Evolutionary conservation across 1,139 yeast species (phyloP), one percentile per base, ranked within the genome.

Genomic region (Debaryomycetaceae sp.): DNA sequence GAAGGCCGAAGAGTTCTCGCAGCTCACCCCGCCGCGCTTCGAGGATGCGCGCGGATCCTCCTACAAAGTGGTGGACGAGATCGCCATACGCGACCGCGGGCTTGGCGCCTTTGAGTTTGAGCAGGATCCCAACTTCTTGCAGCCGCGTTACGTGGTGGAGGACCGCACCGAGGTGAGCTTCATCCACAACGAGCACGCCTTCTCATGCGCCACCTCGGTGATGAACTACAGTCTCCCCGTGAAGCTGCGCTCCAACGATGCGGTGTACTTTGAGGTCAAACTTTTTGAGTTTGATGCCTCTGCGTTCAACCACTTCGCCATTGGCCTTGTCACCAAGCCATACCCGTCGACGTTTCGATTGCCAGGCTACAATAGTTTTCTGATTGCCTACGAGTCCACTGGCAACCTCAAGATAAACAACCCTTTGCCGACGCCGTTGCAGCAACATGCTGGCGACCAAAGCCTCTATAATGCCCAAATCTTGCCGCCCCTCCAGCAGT

Each of bases 311-410:
- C 73, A 66, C 42, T 66, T 88, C 16, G 66, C 88, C 16, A 71
- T 91, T 27, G 98, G 98, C 0, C 62, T 89, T 19, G 75, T 83
- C 9, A 83, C 96, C 0, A 83, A 80, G 46, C 96, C 97, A 1
- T 88, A 88, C 50, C 97, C 98, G 1, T 41, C 51, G 12, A 64
- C 78, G 30, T 91, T 88, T 54, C 67, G 95, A 43, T 65, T 88
- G 23, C 98, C 98, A 0, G 97, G 97, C 0, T 72, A 73, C 48
- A 79, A 83, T 45, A 75, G 78, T 32, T 85, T 82, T 51, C 84
- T 95, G 0, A 76, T 89, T 30, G 91, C 93, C 1, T 84, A 89
- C 53, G 96, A 88, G 49, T 78, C 94, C 10, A 77, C 82, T 1
- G 98, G 97, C 1, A 75, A 78, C 37, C 65, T 84, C 36, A 75